Evolutionary conservation across 2,329 filamentous ascomycete genomes (phyloP).

Genomic region (Coccinonectria pachysandricola): DNA sequence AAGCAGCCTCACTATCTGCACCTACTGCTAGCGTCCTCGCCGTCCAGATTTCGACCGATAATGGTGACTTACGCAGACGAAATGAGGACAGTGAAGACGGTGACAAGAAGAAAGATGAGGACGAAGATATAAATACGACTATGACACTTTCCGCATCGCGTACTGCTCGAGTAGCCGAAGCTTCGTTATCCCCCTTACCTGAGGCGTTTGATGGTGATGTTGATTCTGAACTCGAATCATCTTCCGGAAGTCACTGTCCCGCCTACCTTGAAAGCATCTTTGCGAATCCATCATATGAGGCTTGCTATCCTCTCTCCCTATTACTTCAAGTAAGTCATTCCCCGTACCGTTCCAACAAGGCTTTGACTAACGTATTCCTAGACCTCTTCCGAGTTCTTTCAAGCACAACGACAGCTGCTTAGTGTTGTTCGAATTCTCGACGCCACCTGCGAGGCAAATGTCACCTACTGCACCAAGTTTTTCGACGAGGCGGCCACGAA

Average conservation of each 20-base stretch:
- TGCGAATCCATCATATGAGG: constrained; percentile 52
- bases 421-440: constrained; percentile 71
- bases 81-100: constrained; percentile 8
- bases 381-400: constrained; percentile 79
- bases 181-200: constrained; percentile 40
- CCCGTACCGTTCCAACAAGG: not conserved
- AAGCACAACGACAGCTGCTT: constrained; percentile 59
- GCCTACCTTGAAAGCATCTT: constrained; percentile 61
- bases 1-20: constrained; percentile 6
- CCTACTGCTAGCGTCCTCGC: too few relatives aligned
- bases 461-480: constrained; percentile 52
- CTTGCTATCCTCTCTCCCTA: constrained; percentile 76
- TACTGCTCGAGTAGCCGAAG: constrained; percentile 11
- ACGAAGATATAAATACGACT: constrained; percentile 7
- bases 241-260: constrained; percentile 44
- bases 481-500: constrained; percentile 56
- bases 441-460: constrained; percentile 60
- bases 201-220: constrained; percentile 54
- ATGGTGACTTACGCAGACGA: too few relatives aligned
- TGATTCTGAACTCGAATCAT: constrained; percentile 48
- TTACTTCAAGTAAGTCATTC: constrained; percentile 57
- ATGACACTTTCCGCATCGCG: constrained; percentile 13
- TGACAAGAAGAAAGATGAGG: constrained; percentile 2
- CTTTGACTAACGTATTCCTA: constrained; percentile 23
- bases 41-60: too few relatives aligned